Evolutionary conservation across 2,329 filamentous ascomycete species (phyloP), one percentile per base, ranked within the genome.

Genomic region (Phialocephala subalpina): DNA sequence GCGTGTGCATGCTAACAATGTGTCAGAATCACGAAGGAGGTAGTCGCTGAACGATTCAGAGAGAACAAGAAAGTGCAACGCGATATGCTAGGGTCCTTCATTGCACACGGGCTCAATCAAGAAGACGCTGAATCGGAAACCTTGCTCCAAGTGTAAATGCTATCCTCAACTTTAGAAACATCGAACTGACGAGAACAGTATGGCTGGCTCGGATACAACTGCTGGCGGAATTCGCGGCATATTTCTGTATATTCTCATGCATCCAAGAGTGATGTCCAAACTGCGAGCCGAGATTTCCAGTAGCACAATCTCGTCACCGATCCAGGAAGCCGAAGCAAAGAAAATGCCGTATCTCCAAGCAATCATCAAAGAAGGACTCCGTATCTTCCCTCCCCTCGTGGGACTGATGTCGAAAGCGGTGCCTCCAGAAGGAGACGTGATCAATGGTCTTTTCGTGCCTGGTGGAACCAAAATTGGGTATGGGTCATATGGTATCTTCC

Each of bases 161-260:
- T 12, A 9, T 20, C 20, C 22, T 47, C 27, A 60, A 22, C 20
- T n/a, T n/a, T 14, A 45, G 11, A 6, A 47, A 18, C 29, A 62
- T 62, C 14, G 16, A 55, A 35, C 33, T 60, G 53, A 64, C 7
- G n/a, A 9, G 8, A 27, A 45, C 25, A 64, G 62, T 53, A 77
- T 86, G 7, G 86, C 86, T 2, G 87, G 86, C 2, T 85, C 85
- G 0, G 87, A 89, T 67, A 87, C 85, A 0, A 87, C 86, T 0
- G 84, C 87, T 0, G 84, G 84, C 0, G 82, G 82, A 0, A 82
- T 89, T 16, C 82, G 72, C 9, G 62, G 65, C 9, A 72, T 68
- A 16, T 52, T 71, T 16, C 60, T 71, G 1, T 66, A 69, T 33
- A 62, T 72, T 12, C 58, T 70, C 20, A 70, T 68, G 25, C 67